phyloP scores from a whole-genome alignment of 2,329 filamentous ascomycete species.

The Cercospora sojina region DNA sequence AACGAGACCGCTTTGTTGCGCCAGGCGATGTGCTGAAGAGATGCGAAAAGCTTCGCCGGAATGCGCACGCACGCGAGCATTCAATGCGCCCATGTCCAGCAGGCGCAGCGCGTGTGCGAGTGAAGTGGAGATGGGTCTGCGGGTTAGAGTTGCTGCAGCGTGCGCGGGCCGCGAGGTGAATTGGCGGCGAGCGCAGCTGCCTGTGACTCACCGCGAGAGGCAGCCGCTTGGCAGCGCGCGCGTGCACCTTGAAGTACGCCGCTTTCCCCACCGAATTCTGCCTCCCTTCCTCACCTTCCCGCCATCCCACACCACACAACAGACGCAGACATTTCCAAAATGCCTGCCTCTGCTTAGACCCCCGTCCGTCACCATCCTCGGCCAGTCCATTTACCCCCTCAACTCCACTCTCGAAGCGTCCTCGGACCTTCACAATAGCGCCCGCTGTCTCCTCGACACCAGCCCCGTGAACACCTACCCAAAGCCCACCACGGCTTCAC shows the following conservation, averaged over 20 bases:
- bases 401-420: conserved; percentile 34
- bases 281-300: conserved; percentile 18
- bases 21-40: not conserved
- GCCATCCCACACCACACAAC: conserved; percentile 22
- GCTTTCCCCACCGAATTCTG: not conserved
- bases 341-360: conserved; percentile 38
- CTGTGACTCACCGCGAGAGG: not conserved
- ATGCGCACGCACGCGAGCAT: not conserved
- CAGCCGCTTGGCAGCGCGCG: not conserved
- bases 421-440: conserved; percentile 38
- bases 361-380: conserved; percentile 34
- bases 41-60: not conserved
- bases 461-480: conserved; percentile 64
- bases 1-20: not conserved
- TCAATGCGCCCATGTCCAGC: not conserved
- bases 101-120: not conserved
- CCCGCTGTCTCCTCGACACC: conserved; percentile 34
- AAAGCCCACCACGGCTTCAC: conserved; percentile 81
- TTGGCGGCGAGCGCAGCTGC: not conserved
- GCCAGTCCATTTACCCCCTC: conserved; percentile 25
- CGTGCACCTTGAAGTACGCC: not conserved
- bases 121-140: not conserved
- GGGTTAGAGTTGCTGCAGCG: not conserved
- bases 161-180: not conserved
- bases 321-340: conserved; percentile 34